A percentile compares a stretch with the other conserved stretches of the same genome.
Conservation (phyloP, 768 basidiomycete genomes). For the Boletus rex-veris region DNA sequence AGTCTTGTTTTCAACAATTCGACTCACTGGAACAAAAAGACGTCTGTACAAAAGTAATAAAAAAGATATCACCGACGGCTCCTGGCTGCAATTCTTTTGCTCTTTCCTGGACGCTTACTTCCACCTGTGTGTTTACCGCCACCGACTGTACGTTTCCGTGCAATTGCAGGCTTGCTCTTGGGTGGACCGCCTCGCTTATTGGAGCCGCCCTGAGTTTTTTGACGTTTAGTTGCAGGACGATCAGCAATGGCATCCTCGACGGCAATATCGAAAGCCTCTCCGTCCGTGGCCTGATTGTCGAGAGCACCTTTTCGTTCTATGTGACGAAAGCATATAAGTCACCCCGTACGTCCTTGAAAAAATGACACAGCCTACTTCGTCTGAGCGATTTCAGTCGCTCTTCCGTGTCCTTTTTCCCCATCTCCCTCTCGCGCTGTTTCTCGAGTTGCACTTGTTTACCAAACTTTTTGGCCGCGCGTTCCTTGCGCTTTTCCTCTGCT, state of each 20-base stretch:
- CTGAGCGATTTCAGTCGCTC: slow-evolving; percentile 84
- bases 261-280: slow-evolving; percentile 77
- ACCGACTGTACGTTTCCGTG: slow-evolving; percentile 3
- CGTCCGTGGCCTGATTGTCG: slow-evolving; percentile 55
- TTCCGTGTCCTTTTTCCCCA: slow-evolving; percentile 87
- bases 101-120: slow-evolving; percentile 57
- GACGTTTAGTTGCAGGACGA: slow-evolving; percentile 60
- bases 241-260: slow-evolving; percentile 87
- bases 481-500: slow-evolving; percentile 85
- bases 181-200: slow-evolving; percentile 33
- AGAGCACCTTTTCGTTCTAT: slow-evolving; percentile 82
- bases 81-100: slow-evolving; percentile 46
- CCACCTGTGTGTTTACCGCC: slow-evolving; percentile 30
- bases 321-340: slow-evolving; percentile 3
- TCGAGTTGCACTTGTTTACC: slow-evolving; percentile 97
- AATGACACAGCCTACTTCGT: slow-evolving; percentile 54
- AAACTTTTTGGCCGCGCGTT: slow-evolving; percentile 95
- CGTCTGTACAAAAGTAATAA: slow-evolving; percentile 1
- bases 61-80: slow-evolving; percentile 25
- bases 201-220: slow-evolving; percentile 26
- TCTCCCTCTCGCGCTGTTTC: slow-evolving; percentile 87
- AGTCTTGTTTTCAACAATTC: background rate
- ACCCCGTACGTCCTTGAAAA: background rate
- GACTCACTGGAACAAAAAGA: background rate
- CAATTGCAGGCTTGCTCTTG: slow-evolving; percentile 41